Conservation (phyloP, 441 rosid species). For the Sinapis alba region DNA sequence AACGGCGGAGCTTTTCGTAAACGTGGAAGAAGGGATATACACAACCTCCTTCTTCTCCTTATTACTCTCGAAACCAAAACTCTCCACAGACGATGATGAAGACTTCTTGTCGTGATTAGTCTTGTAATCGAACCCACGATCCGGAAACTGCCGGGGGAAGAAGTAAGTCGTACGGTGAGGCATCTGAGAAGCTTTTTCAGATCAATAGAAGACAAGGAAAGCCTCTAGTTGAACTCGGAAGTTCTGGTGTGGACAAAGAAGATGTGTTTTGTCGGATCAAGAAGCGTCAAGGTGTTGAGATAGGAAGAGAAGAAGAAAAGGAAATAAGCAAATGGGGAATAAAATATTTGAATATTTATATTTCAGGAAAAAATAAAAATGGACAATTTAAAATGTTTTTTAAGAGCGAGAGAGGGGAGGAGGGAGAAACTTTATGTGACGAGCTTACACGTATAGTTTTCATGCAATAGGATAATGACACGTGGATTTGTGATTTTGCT, state of each 20-base stretch:
- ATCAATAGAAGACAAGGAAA: background rate
- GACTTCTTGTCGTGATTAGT: conserved; percentile 59
- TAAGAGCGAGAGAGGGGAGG: background rate
- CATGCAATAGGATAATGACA: background rate
- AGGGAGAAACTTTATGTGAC: conserved; percentile 10
- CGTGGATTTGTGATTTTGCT: conserved; percentile 11
- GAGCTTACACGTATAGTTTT: conserved; percentile 21
- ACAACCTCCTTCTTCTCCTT: conserved; percentile 15
- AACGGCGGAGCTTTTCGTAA: conserved; percentile 39
- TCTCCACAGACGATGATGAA: conserved; percentile 6
- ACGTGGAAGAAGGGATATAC: background rate
- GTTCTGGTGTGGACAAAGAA: background rate
- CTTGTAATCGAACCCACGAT: conserved; percentile 61
- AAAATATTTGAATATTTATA: conserved; percentile 15
- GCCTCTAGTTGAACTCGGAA: background rate
- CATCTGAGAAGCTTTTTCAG: conserved; percentile 39
- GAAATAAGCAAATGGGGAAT: background rate
- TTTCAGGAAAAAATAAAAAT: background rate
- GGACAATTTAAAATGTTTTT: background rate
- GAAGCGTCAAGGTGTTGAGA: conserved; percentile 2
- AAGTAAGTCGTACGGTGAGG: conserved; percentile 98
- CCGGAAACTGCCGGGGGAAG: conserved; percentile 99
- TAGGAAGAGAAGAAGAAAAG: conserved; percentile 21
- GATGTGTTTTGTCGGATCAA: conserved; percentile 16
- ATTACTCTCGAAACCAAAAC: conserved; percentile 24